Evolutionary conservation across 1,284 basidiomycete species (phyloP).

Genomic region (Fomitopsis pinicola): DNA sequence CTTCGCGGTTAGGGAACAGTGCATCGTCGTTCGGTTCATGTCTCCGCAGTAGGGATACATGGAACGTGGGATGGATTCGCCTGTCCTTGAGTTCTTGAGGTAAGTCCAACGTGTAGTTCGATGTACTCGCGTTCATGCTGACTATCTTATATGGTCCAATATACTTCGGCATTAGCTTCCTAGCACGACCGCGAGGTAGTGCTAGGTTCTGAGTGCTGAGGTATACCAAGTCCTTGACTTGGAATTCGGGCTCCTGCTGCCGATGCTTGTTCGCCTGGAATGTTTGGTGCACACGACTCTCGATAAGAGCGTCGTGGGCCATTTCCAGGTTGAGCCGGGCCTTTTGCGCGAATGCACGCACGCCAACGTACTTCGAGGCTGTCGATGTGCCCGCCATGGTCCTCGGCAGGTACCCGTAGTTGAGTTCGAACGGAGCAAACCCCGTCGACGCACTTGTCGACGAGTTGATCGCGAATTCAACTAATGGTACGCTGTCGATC

Average conservation of each 20-base stretch:
- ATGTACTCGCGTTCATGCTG: constrained; percentile 9
- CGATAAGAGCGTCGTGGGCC: constrained; percentile 26
- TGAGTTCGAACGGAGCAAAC: not conserved
- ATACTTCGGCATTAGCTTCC: constrained; percentile 29
- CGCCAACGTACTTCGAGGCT: constrained; percentile 13
- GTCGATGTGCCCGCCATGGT: constrained; percentile 17
- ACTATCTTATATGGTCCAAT: constrained; percentile 29
- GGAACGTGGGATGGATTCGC: constrained; percentile 24
- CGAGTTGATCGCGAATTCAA: constrained; percentile 25
- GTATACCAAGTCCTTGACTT: constrained; percentile 25
- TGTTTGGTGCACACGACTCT: constrained; percentile 17
- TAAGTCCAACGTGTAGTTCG: constrained; percentile 24
- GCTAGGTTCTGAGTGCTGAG: constrained; percentile 30
- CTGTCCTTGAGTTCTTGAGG: constrained; percentile 17
- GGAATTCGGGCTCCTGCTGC: constrained; percentile 8
- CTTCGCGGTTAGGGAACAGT: constrained; percentile 19
- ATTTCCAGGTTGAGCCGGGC: constrained; percentile 12
- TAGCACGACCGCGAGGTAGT: constrained; percentile 27
- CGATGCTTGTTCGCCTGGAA: constrained; percentile 23
- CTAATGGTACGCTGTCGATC: not conserved
- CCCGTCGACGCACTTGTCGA: not conserved
- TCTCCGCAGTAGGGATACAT: constrained; percentile 17
- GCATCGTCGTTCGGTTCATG: constrained; percentile 19
- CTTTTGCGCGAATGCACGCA: constrained; percentile 16
- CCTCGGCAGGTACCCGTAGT: constrained; percentile 26